Base-by-base conservation (phyloP, 768 basidiomycete genomes). In the Hericium alpestre region DNA sequence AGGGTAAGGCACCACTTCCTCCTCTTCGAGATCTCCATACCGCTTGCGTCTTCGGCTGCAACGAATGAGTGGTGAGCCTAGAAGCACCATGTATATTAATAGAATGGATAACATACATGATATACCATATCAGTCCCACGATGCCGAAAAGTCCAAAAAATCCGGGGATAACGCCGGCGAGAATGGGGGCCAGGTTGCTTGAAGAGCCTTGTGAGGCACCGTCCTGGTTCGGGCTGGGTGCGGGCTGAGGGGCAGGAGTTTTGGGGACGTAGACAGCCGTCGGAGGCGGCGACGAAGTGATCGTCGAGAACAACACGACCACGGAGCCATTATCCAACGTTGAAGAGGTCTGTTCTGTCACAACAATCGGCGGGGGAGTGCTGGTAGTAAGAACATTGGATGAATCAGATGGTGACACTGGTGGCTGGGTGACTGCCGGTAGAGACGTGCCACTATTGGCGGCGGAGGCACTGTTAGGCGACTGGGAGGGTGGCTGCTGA, bases 1-100 rank as follows among this genome's bases (percentile, higher is more conserved):
- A 25, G 61, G 61, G 37, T 58, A 62, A 13, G 61, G 61, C 22
- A 62, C 51, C 18, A 56, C 46, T 37, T 58, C 27, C 13, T 62
- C 62, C 5, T 62, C 61, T 27, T 61, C 59, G 8, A 4, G 13
- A 10, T 41, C 38, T 8, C n/a, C 1, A 18, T 38, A 10, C 4
- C 57, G 9, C 23, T 39, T 49, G 57, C 52, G 50, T 27, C 62
- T 54, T 40, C 54, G 60, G 38, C 54, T 63, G 22, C 59, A 57
- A 39, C 18, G 23, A 38, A 2, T 25, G 27, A 11, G 9, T 4
- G 49, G 51, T 52, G 15, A 20, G 51, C 4, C 12, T 61, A 27
- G 53, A 41, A 11, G 8, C 38, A 1, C 25, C 2, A 41, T 37
- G 2, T 39, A 16, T 15, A 6, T 25, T 47, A 53, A 11, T 15